A percentile compares a stretch with the other conserved stretches of the same genome.
These are phyloP conservation scores for Erigeron canadensis DNA, from an alignment of 129 eudicot genomes.

Conservation along the genomic window DNA sequence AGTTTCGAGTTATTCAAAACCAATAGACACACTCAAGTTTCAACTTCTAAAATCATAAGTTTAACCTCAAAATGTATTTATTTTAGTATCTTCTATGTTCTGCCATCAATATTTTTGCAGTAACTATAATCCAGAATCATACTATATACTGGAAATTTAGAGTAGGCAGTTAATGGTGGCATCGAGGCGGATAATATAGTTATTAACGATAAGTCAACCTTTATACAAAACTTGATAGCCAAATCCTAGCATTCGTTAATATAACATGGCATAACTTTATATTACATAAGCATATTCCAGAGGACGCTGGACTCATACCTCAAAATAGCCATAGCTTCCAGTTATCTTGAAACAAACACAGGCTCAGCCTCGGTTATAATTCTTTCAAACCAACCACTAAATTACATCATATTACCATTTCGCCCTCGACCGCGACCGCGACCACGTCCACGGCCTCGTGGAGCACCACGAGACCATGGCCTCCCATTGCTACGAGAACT, in stretches of 20 bases:
- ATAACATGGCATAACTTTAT: slow-evolving; percentile 5
- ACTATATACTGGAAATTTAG: not conserved
- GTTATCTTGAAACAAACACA: slow-evolving; percentile 1
- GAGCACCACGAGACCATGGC: slow-evolving; percentile 28
- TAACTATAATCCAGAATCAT: not conserved
- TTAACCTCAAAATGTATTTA: slow-evolving; percentile 14
- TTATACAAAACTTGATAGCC: slow-evolving; percentile 20
- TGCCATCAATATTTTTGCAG: slow-evolving; percentile 4
- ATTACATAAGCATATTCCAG: slow-evolving; percentile 19
- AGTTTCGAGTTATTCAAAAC: slow-evolving; percentile 26
- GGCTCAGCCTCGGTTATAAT: slow-evolving; percentile 17
- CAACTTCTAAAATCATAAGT: slow-evolving; percentile 13
- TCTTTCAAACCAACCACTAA: slow-evolving; percentile 12
- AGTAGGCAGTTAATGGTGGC: not conserved
- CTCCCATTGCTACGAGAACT: slow-evolving; percentile 35
- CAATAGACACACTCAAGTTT: slow-evolving; percentile 13
- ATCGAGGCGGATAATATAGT: not conserved
- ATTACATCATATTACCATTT: slow-evolving; percentile 14
- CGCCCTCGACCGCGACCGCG: slow-evolving; percentile 33
- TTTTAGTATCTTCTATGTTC: slow-evolving; percentile 13
- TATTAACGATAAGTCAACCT: slow-evolving; percentile 11
- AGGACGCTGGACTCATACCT: slow-evolving; percentile 27
- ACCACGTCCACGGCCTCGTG: slow-evolving; percentile 27
- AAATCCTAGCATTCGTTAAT: slow-evolving; percentile 7
- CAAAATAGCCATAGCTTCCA: slow-evolving; percentile 24